phyloP scores from a whole-genome alignment of 2,329 filamentous ascomycete genomes.

The Botrytis medusae region DNA sequence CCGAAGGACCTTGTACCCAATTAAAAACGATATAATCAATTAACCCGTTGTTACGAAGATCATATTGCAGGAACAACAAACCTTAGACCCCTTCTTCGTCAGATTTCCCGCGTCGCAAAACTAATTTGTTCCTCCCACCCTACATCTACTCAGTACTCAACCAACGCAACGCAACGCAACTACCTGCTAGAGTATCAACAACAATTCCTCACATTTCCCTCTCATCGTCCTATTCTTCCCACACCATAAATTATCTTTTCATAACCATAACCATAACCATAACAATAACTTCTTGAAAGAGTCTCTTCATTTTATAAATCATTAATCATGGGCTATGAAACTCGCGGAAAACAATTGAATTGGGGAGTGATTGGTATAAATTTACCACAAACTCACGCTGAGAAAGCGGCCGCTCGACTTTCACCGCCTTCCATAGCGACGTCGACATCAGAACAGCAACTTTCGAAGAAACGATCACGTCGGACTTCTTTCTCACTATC shows the following conservation, averaged over 20 bases:
- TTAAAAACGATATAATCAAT: slow-evolving; percentile 26
- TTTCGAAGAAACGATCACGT: slow-evolving; percentile 76
- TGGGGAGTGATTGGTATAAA: slow-evolving; percentile 91
- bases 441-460: slow-evolving; percentile 41
- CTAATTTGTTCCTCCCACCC: slow-evolving; percentile 3
- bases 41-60: slow-evolving; percentile 36
- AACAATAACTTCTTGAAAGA: slow-evolving; percentile 7
- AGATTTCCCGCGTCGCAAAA: slow-evolving; percentile 32
- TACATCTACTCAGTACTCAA: not conserved
- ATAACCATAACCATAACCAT: slow-evolving; percentile 19
- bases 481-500: slow-evolving; percentile 48
- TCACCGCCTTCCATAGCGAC: slow-evolving; percentile 39
- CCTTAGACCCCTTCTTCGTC: slow-evolving; percentile 25
- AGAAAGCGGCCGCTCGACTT: slow-evolving; percentile 50
- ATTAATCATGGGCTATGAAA: slow-evolving; percentile 85
- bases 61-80: slow-evolving; percentile 39
- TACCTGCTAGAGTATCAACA: not conserved
- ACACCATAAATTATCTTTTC: not conserved
- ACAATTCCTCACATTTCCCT: not conserved
- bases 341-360: slow-evolving; percentile 91
- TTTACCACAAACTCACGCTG: slow-evolving; percentile 66
- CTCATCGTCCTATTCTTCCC: not conserved
- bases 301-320: slow-evolving; percentile 25
- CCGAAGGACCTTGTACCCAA: slow-evolving; percentile 33
- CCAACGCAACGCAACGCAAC: no score